Evolutionary conservation across 495 filamentous ascomycete genomes (phyloP).

Genomic region (Darksidea phi): DNA sequence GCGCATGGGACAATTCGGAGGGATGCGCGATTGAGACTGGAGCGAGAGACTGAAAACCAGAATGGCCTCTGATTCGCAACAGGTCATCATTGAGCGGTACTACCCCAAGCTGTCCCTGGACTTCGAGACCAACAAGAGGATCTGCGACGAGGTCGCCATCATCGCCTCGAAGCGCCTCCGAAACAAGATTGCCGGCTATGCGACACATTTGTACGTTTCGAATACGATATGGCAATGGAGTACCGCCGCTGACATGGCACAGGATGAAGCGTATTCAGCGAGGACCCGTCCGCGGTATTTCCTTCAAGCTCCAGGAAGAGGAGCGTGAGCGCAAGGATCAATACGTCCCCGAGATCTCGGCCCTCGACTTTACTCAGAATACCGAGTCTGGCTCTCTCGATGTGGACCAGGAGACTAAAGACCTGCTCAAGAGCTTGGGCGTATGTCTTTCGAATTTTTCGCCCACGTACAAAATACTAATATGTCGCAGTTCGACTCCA

Average conservation of each 20-base stretch:
- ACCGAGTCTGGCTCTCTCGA: slow-evolving; percentile 90
- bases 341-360: slow-evolving; percentile 98
- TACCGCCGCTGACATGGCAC: neutral
- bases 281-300: slow-evolving; percentile 98
- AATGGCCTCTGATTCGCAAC: too few relatives aligned
- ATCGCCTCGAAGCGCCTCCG: slow-evolving; percentile 96
- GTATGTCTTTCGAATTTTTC: slow-evolving; percentile 58
- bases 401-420: slow-evolving; percentile 95
- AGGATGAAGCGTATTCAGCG: slow-evolving; percentile 98
- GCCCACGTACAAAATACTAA: neutral
- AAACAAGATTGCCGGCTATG: slow-evolving; percentile 99
- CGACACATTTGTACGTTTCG: slow-evolving; percentile 60
- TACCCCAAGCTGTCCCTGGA: slow-evolving; percentile 98
- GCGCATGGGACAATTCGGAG: too few relatives aligned
- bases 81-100: slow-evolving; percentile 99
- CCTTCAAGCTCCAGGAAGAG: slow-evolving; percentile 99
- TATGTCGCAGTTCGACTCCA: slow-evolving; percentile 77
- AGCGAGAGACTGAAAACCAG: too few relatives aligned
- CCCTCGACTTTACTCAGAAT: slow-evolving; percentile 92
- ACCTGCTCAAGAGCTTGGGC: slow-evolving; percentile 94
- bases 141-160: slow-evolving; percentile 99
- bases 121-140: slow-evolving; percentile 99
- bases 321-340: slow-evolving; percentile 99
- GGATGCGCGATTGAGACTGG: too few relatives aligned
- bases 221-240: neutral